A percentile compares a stretch with the other conserved stretches of the same genome.
phyloP scores from a whole-genome alignment of 305 asterid species.

The Galium porrigens region DNA sequence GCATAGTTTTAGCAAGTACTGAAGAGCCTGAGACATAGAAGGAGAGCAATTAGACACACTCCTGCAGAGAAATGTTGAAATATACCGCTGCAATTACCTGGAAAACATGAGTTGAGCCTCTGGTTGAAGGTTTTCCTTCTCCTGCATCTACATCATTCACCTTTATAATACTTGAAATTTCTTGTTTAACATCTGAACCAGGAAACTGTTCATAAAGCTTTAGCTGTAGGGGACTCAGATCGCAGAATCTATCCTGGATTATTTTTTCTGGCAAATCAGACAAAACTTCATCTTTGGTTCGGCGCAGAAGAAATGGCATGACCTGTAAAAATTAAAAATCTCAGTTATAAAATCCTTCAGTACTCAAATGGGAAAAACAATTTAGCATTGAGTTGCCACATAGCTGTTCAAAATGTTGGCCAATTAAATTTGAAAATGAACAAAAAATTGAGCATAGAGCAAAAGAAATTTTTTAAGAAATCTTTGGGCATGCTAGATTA shows the following conservation, averaged over 20 bases:
- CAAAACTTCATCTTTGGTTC: slow-evolving; percentile 90
- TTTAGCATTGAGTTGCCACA: background rate
- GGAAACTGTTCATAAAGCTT: slow-evolving; percentile 83
- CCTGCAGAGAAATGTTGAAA: slow-evolving; percentile 3
- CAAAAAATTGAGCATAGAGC: background rate
- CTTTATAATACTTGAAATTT: slow-evolving; percentile 71
- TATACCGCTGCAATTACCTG: slow-evolving; percentile 41
- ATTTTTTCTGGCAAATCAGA: slow-evolving; percentile 96
- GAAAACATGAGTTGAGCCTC: slow-evolving; percentile 93
- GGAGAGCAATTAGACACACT: slow-evolving; percentile 17
- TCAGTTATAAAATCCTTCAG: background rate
- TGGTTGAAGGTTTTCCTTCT: slow-evolving; percentile 39
- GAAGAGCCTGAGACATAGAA: slow-evolving; percentile 64
- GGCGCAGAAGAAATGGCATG: slow-evolving; percentile 96
- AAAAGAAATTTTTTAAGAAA: background rate
- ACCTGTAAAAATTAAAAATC: slow-evolving; percentile 39
- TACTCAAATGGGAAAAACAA: background rate
- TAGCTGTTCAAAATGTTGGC: no score
- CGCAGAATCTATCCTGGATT: slow-evolving; percentile 96
- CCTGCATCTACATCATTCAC: slow-evolving; percentile 48
- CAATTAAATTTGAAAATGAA: no score
- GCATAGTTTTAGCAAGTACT: slow-evolving; percentile 87
- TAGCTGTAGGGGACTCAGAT: slow-evolving; percentile 81
- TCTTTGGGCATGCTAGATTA: background rate
- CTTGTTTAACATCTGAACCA: slow-evolving; percentile 81